Base-by-base conservation (phyloP, 768 basidiomycete genomes). In the Leucosporidium creatinivorum region DNA sequence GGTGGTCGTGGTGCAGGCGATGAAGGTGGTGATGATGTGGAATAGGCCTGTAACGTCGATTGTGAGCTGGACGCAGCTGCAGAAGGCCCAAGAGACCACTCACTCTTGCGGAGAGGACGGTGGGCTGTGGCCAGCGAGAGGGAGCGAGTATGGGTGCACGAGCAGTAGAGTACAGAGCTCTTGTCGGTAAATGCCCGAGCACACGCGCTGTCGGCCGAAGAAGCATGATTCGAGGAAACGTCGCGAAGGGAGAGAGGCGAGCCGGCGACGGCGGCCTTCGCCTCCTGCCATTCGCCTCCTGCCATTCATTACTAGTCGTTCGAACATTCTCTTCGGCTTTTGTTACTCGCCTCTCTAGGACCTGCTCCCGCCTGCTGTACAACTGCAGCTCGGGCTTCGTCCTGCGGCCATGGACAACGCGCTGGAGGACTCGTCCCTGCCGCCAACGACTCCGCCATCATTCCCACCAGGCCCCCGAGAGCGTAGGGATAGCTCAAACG, bases 1-100 rank as follows among this genome's bases (percentile, higher is more conserved):
- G 49, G 49, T 50, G n/a, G 18, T 62, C 80, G 81, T 55, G 83
- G 83, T 67, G 78, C 77, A 66, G 76, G 44, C 58, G 73, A 67
- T 15, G 49, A 6, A 36, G 47, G 57, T 13, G 55, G n/a, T 28
- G 21, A 65, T 78, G 76, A 49, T 58, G 50, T 51, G 6, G 6
- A 9, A 4, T 50, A 28, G 48, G 50, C 8, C 51, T 23, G 31
- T n/a, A 23, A 5, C 3, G 62, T 18, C 19, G 15, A 47, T 19
- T 26, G 15, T 23, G n/a, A 25, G 8, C 23, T 23, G 18, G 49
- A 1, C 21, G 44, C 26, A 17, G 30, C 12, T 21, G 26, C 8
- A n/a, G 54, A 26, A 23, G 48, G 12, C 18, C n/a, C 61, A 74
- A 72, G 64, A 77, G 68, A 74, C 49, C 13, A n/a, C 39, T 44